Base-by-base conservation (phyloP, 1,284 basidiomycete species). In the Tilletia caries region DNA sequence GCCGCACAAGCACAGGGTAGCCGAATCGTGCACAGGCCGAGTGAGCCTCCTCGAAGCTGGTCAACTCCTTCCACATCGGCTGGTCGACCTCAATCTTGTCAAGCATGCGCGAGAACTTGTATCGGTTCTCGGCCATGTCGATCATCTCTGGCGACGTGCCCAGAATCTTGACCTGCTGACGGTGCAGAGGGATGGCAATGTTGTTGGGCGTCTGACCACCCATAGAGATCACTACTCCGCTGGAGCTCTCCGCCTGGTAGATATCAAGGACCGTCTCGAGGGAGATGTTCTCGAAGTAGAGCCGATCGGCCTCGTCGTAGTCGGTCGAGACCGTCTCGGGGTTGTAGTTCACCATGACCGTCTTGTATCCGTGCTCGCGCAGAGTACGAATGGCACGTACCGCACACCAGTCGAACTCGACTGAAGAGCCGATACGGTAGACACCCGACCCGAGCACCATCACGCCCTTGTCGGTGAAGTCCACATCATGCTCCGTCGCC, bases 371-470 rank as follows among this genome's bases (percentile, higher is more conserved):
- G 81, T 92, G 90, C 58, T 95, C 91, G 70, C 95, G 92, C 52
- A 98, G 87, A 0, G 95, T 98, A 75, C 95, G 87, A 84, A 98
- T 97, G 33, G 95, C 93, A 66, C 95, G 91, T 66, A 98, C 96
- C 23, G 95, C 95, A 85, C 95, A 98, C 96, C 95, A 98, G 84
- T 98, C 95, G 85, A 98, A 98, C 85, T 98, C 96, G 84, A 98
- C 96, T 1, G 94, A 97, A 1, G 94, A 97, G 43, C 96, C 95
- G 79, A 98, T 98, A 70, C 96, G 91, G 86, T 98, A 98, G 20
- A 98, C 95, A 78, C 95, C 95, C 32, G 96, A 98, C 33, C 95
- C 96, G 41, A 98, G 88, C 15, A 98, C 95, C 89, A 98, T 96
- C 72, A 97, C 90, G 78, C 95, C 95, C 72, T 91, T 88, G 82